Base-by-base conservation (phyloP, 208 protist species). In the Trypanosoma congolense region DNA sequence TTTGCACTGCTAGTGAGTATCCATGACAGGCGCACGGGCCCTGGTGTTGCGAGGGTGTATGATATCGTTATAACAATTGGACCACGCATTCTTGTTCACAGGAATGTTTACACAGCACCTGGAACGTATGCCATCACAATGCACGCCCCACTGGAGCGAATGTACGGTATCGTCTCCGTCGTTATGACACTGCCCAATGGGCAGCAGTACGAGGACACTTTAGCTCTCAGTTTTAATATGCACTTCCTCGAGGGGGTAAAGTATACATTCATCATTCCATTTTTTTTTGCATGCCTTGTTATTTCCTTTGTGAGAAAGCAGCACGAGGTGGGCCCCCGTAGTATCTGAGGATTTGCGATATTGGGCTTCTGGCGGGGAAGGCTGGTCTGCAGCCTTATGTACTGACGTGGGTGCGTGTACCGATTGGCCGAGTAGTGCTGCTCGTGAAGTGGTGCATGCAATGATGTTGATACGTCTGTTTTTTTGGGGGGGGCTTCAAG, bases 171-270 rank as follows among this genome's bases (percentile, higher is more conserved):
- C 1, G 49, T 97, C 0, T 69, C 33, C 6, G 64, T 96, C 1
- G 56, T 73, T 5, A 68, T 97, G 75, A 66, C 53, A 18, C 56
- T 90, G 22, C 58, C 71, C 5, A 83, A 85, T 62, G 79, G 81
- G 0, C 87, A 92, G 57, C 56, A 53, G 2, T 96, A 82, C 61
- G 80, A 73, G 1, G 87, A 95, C 53, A 75, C 47, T 41, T 58
- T 87, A 36, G 26, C 87, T 6, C 54, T 91, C 42, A 84, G 78
- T 56, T 91, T 95, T 56, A 91, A 95, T 56, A 82, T 88, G 70
- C 65, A 92, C 43, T 95, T 90, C 38, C 63, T 92, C 44, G 72
- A 84, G 29, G 77, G 79, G 24, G 70, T 92, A 29, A 95, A 95
- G 56, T 81, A 77, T 54, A 70, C 75, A 1, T 71, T 95, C 42